Conservation (phyloP, 495 filamentous ascomycete species). For the Lophiostoma macrostomum region DNA sequence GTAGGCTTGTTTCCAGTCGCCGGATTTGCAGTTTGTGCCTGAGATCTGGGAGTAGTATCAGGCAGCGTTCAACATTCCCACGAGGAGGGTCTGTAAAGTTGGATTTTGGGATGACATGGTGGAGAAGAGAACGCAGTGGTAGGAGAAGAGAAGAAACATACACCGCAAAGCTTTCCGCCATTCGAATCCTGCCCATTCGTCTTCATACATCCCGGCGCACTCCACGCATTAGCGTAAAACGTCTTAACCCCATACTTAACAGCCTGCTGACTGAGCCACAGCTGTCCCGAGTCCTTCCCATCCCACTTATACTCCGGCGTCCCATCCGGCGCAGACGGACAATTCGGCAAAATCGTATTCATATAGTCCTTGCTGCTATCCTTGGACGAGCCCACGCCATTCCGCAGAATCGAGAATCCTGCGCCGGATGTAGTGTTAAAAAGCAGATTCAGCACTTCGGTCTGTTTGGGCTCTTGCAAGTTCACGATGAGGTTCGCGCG, state of each 20-base stretch:
- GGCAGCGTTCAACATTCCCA: too few relatives aligned
- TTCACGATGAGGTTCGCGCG: slow-evolving; percentile 43
- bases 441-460: slow-evolving; percentile 26
- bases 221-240: slow-evolving; percentile 30
- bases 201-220: slow-evolving; percentile 32
- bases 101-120: too few relatives aligned
- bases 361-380: slow-evolving; percentile 43
- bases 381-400: slow-evolving; percentile 23
- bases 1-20: slow-evolving; percentile 30
- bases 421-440: slow-evolving; percentile 30
- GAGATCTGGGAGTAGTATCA: slow-evolving; percentile 12
- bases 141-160: too few relatives aligned
- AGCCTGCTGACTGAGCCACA: slow-evolving; percentile 29
- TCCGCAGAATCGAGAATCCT: slow-evolving; percentile 30
- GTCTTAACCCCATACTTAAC: slow-evolving; percentile 26
- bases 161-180: slow-evolving; percentile 26
- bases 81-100: too few relatives aligned
- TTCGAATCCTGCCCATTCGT: slow-evolving; percentile 26
- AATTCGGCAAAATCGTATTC: slow-evolving; percentile 39
- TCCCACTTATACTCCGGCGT: slow-evolving; percentile 29
- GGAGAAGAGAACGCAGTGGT: too few relatives aligned
- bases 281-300: slow-evolving; percentile 27
- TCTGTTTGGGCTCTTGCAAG: slow-evolving; percentile 44
- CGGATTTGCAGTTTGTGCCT: slow-evolving; percentile 15
- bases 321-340: slow-evolving; percentile 12